Base-by-base conservation (phyloP, 495 filamentous ascomycete genomes). In the Podospora australis region DNA sequence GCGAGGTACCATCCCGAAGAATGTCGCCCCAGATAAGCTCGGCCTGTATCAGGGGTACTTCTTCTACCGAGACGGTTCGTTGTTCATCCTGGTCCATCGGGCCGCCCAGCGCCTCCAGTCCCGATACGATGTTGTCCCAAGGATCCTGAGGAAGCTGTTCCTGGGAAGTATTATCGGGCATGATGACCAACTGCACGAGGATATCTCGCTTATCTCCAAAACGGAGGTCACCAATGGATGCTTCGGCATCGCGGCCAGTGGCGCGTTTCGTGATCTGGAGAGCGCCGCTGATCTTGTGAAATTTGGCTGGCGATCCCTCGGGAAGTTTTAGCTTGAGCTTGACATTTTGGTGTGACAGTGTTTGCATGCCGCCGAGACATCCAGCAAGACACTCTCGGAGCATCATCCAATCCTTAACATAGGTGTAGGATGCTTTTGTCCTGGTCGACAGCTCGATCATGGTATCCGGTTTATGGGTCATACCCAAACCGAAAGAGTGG, bases 341-440 rank as follows among this genome's bases (percentile, higher is more conserved):
- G 48, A 91, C 92, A 62, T 97, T 99, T 64, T 97, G 94, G 68
- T 99, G 92, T n/a, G 94, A 97, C 16, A 88, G 84, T 0, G 87
- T 89, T 66, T 99, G 92, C 56, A 97, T 73, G n/a, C 89, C 81
- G 32, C 92, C 92, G 28, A 99, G 69, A 62, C 94, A 97, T 20
- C 92, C 92, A 14, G 92, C 94, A 39, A 97, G 78, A 66, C 94
- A 99, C 65, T 99, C 92, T 16, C 92, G 83, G 25, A 99, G 77
- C 90, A 96, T 97, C 92, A 97, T 99, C 92, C 92, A 99, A 63
- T 99, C 92, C 66, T 97, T 97, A 58, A 97, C 90, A 59, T 97
- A 99, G 4, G 90, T 90, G 58, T 96, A 99, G 14, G 88, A 90
- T 3, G 90, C 92, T 68, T 97, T 99, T 6, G 92, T 99, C 44